Evolutionary conservation across 1,284 basidiomycete species (phyloP).

Genomic region (Sphagnurus paluster): DNA sequence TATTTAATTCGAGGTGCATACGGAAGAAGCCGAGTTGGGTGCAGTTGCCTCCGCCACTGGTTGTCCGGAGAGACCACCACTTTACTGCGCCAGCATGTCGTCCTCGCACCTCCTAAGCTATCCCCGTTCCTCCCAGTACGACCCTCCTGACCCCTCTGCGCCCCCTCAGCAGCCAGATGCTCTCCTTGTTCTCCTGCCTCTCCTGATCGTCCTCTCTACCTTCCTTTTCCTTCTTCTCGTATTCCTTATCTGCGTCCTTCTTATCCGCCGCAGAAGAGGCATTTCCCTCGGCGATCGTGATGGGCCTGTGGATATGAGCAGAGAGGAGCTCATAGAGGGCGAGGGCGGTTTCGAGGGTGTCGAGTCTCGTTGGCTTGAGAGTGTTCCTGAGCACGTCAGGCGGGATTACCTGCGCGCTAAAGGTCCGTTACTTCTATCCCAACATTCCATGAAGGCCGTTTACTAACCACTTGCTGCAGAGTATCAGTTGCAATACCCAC

Average conservation of each 20-base stretch:
- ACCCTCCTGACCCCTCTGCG: conserved; percentile 26
- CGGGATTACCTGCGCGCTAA: conserved; percentile 85
- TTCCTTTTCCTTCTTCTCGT: conserved; percentile 90
- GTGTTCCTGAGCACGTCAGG: conserved; percentile 65
- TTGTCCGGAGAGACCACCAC: conserved; percentile 7
- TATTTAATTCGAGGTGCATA: conserved; percentile 7
- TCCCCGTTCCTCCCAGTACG: conserved; percentile 20
- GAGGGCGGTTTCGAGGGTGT: conserved; percentile 92
- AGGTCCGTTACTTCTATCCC: conserved; percentile 62
- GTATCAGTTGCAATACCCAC: conserved; percentile 88
- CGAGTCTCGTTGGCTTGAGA: conserved; percentile 93
- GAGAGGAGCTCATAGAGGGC: conserved; percentile 86
- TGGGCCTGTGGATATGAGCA: conserved; percentile 91
- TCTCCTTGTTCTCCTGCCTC: conserved; percentile 83
- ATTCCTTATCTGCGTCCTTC: conserved; percentile 85
- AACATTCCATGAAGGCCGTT: conserved; percentile 1
- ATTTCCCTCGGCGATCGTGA: conserved; percentile 86
- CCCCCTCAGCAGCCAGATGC: conserved; percentile 48
- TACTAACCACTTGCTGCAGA: conserved; percentile 48
- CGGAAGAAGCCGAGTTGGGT: conserved; percentile 7
- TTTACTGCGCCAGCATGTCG: background rate
- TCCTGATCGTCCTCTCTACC: conserved; percentile 90
- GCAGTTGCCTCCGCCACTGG: background rate
- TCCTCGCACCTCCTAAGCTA: conserved; percentile 6
- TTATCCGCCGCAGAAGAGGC: conserved; percentile 78